Evolutionary conservation across 805 yeast genomes (phyloP), one percentile per base, ranked within the genome.

Genomic region (Saccharomycopsis capsularis): DNA sequence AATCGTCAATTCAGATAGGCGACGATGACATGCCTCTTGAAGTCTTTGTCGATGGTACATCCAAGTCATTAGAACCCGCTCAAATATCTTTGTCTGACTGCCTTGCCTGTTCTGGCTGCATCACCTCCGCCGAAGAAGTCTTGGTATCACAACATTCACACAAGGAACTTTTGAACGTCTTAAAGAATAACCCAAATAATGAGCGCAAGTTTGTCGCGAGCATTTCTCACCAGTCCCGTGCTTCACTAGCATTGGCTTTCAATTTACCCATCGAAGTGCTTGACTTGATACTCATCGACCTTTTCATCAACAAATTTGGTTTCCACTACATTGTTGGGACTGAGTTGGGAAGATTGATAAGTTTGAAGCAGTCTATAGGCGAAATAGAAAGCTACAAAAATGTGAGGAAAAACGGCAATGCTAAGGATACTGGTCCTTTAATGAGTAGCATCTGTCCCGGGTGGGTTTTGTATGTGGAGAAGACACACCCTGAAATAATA

Each of bases 111-210:
- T 81, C 95, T 6, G 99, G 99, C 0, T 93, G 99, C 64, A 88
- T 93, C 47, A 93, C 99, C 0, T 85, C 96, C 3, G 95, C 96
- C n/a, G 99, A 93, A 62, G 96, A 91, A 54, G 88, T 93, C 4
- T 68, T 93, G 41, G 84, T 93, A 37, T 87, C 95, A 2, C 82
- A 87, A 56, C 99, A 93, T 63, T 85, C 95, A 35, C 95, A 90
- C 58, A 78, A 76, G 21, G 90, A 90, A 57, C 73, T 93, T 42
- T 56, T 89, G 22, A 75, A 76, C 42, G 83, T 81, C 23, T 60
- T 86, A 55, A 66, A 69, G 25, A 27, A 35, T 11, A 39, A 54
- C 53, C 46, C 55, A 42, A 32, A 51, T 46, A 46, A 38, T 24
- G 23, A 40, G 42, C 54, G 40, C 51, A 55, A 60, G 1, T 83